phyloP scores from a whole-genome alignment of 306 rosid genomes.

The Alnus rubra region DNA sequence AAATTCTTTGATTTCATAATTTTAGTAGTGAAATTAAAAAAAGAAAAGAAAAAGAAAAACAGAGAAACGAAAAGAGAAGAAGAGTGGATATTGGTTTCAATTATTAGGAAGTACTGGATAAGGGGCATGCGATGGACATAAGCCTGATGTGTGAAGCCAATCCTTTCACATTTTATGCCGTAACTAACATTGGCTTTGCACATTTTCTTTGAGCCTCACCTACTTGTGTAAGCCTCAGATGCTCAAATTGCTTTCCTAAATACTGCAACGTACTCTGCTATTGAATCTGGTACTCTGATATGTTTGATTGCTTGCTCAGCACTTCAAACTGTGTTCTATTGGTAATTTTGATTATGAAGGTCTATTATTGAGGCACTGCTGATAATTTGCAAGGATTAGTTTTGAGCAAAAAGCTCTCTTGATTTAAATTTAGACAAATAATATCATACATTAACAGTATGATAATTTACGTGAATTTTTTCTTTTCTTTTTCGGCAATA shows the following conservation, averaged over 20 bases:
- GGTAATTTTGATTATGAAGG: background rate
- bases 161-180: background rate
- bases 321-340: background rate
- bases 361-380: background rate
- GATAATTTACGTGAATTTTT: background rate
- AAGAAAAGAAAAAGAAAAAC: background rate
- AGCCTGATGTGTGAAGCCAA: background rate
- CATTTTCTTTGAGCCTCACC: slow-evolving; percentile 7
- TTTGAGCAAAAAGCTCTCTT: too few relatives aligned
- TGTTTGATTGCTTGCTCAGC: background rate
- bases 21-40: background rate
- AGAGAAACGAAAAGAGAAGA: too few relatives aligned
- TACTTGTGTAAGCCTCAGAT: background rate
- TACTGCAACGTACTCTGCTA: background rate
- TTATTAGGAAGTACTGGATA: background rate
- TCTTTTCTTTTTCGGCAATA: background rate
- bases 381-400: background rate
- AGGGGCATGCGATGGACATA: background rate
- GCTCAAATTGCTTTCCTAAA: background rate
- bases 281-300: background rate
- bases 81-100: background rate
- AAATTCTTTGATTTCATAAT: background rate
- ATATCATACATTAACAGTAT: too few relatives aligned
- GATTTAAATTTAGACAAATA: too few relatives aligned
- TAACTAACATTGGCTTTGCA: background rate